Conservation (phyloP, 1,139 yeast species). For the Zygotorulaspora mrakii region DNA sequence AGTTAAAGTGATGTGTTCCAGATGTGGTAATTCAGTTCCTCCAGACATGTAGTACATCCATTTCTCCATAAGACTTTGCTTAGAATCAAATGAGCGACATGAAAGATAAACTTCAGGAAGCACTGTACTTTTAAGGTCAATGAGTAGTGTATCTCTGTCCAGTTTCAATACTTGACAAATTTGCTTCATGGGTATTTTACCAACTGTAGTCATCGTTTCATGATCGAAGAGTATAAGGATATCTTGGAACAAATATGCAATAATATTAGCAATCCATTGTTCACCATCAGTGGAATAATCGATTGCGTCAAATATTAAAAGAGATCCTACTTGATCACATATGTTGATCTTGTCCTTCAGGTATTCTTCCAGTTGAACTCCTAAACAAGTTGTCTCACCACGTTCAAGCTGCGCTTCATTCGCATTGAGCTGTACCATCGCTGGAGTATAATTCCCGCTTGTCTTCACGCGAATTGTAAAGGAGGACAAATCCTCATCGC, state of each 20-base stretch:
- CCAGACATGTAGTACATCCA: constrained; percentile 28
- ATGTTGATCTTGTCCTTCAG: constrained; percentile 10
- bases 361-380: constrained; percentile 7
- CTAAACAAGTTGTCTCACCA: neutral
- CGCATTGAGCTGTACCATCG: neutral
- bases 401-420: neutral
- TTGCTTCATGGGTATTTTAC: constrained; percentile 27
- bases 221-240: constrained; percentile 23
- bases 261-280: constrained; percentile 23
- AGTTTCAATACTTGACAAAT: constrained; percentile 21
- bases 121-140: constrained; percentile 30
- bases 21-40: constrained; percentile 32
- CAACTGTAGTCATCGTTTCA: constrained; percentile 19
- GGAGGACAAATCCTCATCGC: too few species aligned
- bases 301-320: constrained; percentile 18
- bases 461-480: neutral
- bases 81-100: constrained; percentile 10
- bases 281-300: constrained; percentile 31
- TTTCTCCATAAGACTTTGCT: constrained; percentile 17
- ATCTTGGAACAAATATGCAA: constrained; percentile 19
- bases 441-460: constrained; percentile 1
- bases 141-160: constrained; percentile 17
- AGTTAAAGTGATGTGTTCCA: constrained; percentile 50
- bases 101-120: constrained; percentile 33
- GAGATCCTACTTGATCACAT: constrained; percentile 10